Conservation (phyloP, 768 basidiomycete genomes). For the Termitomyces sp. region DNA sequence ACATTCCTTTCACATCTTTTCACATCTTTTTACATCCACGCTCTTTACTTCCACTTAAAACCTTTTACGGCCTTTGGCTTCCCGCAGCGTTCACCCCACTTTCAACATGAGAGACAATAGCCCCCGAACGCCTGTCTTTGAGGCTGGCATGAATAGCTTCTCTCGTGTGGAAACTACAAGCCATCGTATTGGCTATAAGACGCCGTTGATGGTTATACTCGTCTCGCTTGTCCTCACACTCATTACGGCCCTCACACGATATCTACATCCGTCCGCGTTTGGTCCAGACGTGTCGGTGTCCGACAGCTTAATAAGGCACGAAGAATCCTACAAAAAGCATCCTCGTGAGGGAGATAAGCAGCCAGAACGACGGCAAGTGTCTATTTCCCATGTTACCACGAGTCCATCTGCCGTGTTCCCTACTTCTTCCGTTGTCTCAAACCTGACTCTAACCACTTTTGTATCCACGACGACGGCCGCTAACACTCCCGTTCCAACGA, state of each 20-base stretch:
- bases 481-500: conserved; percentile 32
- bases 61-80: background rate
- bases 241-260: conserved; percentile 49
- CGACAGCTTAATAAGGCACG: conserved; percentile 22
- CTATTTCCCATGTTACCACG: conserved; percentile 7
- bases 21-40: conserved; percentile 9
- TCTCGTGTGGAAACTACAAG: conserved; percentile 21
- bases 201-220: conserved; percentile 46
- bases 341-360: conserved; percentile 37
- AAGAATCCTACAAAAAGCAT: conserved; percentile 19
- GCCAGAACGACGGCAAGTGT: conserved; percentile 13
- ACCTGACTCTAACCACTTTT: conserved; percentile 14
- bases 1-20: conserved; percentile 6
- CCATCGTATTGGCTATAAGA: conserved; percentile 36
- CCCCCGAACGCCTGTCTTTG: conserved; percentile 8
- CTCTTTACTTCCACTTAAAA: conserved; percentile 7
- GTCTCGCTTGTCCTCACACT: conserved; percentile 52
- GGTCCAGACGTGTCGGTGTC: conserved; percentile 29
- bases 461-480: conserved; percentile 17
- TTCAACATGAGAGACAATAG: conserved; percentile 6
- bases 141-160: conserved; percentile 5
- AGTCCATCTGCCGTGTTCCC: conserved; percentile 11
- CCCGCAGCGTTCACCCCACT: conserved; percentile 11
- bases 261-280: conserved; percentile 40
- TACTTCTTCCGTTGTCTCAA: conserved; percentile 6